Conservation (phyloP, 148 eudicot species). For the Drosera capensis region DNA sequence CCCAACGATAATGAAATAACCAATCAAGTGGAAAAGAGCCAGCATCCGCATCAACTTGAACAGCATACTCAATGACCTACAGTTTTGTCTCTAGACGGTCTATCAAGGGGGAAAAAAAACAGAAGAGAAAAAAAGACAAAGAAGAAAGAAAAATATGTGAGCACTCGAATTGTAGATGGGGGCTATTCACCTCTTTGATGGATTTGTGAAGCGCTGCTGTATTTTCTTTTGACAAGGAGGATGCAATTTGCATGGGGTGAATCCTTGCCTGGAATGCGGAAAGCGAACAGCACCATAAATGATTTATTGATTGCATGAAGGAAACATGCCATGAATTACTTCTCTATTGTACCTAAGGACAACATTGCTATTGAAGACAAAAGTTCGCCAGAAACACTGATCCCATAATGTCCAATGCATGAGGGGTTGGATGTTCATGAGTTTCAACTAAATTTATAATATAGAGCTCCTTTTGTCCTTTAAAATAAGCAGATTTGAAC, state of each 20-base stretch:
- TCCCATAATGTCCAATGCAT: too few relatives aligned
- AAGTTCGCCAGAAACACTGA: too few relatives aligned
- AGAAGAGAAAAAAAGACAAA: background rate
- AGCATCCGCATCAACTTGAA: conserved; percentile 76
- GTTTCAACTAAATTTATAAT: too few relatives aligned
- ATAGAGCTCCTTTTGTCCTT: too few relatives aligned
- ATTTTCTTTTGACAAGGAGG: conserved; percentile 55
- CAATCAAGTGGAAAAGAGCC: conserved; percentile 65
- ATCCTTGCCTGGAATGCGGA: conserved; percentile 54
- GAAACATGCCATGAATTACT: too few relatives aligned
- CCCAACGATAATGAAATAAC: conserved; percentile 97
- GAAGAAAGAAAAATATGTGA: background rate
- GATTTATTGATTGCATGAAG: background rate
- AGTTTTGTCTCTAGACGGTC: conserved; percentile 23
- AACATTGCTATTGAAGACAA: too few relatives aligned
- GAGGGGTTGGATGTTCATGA: too few relatives aligned
- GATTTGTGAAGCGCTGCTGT: conserved; percentile 49
- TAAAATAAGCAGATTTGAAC: too few relatives aligned
- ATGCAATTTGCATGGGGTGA: conserved; percentile 57
- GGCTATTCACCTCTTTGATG: conserved; percentile 60
- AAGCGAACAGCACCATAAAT: background rate
- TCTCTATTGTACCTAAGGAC: too few relatives aligned
- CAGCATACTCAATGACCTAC: conserved; percentile 72
- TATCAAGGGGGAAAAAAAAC: conserved; percentile 6
- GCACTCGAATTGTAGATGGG: conserved; percentile 1